Conservation (phyloP, 2,329 filamentous ascomycete genomes). For the Exserohilum rostratum region DNA sequence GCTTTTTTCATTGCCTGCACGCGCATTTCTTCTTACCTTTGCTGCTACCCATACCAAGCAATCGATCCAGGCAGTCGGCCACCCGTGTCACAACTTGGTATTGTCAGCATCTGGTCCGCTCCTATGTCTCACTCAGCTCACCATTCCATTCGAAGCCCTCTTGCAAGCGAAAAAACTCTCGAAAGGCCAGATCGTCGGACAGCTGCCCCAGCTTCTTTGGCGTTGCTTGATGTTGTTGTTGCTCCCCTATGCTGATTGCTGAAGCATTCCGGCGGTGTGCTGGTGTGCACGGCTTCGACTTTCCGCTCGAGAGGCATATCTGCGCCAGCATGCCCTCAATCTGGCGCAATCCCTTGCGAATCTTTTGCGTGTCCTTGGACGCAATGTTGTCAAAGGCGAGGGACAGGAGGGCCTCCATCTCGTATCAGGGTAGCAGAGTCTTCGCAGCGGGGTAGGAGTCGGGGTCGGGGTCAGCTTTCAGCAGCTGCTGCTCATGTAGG, state of each 20-base stretch:
- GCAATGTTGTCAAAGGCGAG: constrained; percentile 96
- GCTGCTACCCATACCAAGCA: constrained; percentile 77
- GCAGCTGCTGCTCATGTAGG: constrained; percentile 5
- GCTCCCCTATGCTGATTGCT: constrained; percentile 44
- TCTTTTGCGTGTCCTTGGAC: constrained; percentile 86
- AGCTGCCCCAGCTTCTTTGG: constrained; percentile 68
- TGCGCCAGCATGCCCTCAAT: constrained; percentile 93
- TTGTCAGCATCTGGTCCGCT: background rate
- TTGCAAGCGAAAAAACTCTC: constrained; percentile 95
- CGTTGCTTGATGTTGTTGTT: constrained; percentile 37
- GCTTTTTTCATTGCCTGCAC: background rate
- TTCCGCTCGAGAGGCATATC: constrained; percentile 75
- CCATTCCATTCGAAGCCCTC: constrained; percentile 98
- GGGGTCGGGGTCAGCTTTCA: constrained; percentile 11
- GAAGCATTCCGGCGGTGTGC: constrained; percentile 47
- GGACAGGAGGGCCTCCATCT: constrained; percentile 89
- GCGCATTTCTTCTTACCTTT: constrained; percentile 28
- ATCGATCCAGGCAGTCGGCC: constrained; percentile 81
- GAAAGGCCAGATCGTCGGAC: constrained; percentile 82
- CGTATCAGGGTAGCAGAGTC: constrained; percentile 12
- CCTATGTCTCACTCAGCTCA: constrained; percentile 39
- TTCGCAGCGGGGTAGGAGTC: constrained; percentile 10
- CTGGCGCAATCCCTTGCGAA: constrained; percentile 91
- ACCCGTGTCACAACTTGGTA: constrained; percentile 76
- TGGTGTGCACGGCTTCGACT: constrained; percentile 40